Conservation (phyloP, 2,329 filamentous ascomycete species). For the Cercospora sp. region DNA sequence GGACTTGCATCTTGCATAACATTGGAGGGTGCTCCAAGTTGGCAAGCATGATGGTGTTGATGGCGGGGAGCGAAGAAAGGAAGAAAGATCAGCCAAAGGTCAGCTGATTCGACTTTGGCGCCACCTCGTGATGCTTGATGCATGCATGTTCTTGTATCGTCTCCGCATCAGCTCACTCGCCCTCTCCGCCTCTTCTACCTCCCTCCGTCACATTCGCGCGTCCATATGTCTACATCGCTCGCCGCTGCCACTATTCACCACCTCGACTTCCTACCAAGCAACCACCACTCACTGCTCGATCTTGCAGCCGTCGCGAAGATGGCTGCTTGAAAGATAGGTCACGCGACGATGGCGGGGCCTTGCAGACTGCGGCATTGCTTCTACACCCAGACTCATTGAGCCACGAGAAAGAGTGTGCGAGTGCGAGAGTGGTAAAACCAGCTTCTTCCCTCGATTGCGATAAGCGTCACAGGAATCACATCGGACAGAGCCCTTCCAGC, state of each 20-base stretch:
- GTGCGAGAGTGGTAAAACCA: not conserved
- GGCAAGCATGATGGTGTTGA: too few relatives aligned
- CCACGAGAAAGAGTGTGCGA: not conserved
- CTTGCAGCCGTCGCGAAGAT: constrained; percentile 37
- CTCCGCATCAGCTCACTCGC: not conserved
- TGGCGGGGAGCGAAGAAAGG: not conserved
- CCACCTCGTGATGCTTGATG: not conserved
- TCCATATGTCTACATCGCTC: too few relatives aligned
- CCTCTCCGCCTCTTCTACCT: not conserved
- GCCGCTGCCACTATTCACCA: too few relatives aligned
- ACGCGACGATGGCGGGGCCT: constrained; percentile 36
- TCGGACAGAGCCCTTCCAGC: not conserved
- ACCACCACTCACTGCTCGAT: constrained; percentile 31
- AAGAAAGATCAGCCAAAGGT: not conserved
- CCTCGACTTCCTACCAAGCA: constrained; percentile 21
- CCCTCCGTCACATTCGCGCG: too few relatives aligned
- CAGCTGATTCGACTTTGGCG: not conserved
- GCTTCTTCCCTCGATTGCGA: too few relatives aligned
- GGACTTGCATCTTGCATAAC: not conserved
- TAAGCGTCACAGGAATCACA: not conserved
- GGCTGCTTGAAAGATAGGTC: constrained; percentile 43
- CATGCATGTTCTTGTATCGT: not conserved
- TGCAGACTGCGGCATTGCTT: not conserved
- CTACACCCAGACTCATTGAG: constrained; percentile 12
- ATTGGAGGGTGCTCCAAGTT: too few relatives aligned